A percentile compares a stretch with the other conserved stretches of the same genome.
phyloP scores from a whole-genome alignment of 106 monocot species.

The Allium fistulosum region DNA sequence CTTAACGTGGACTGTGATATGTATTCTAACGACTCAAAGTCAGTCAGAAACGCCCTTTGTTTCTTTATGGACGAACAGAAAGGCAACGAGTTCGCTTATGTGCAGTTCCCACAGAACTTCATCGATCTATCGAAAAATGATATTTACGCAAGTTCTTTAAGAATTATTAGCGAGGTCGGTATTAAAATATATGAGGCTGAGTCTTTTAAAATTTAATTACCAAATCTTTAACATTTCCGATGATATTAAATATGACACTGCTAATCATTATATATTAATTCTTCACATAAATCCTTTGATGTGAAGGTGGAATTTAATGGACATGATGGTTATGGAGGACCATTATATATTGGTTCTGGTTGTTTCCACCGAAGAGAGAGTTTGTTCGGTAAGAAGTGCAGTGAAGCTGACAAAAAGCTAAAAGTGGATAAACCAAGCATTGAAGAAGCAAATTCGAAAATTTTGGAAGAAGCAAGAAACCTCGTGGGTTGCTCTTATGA shows the following conservation, averaged over 20 bases:
- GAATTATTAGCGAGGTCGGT: conserved; percentile 16
- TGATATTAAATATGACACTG: too few species aligned
- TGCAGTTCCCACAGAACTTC: conserved; percentile 42
- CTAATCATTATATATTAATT: too few species aligned
- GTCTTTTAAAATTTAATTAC: too few species aligned
- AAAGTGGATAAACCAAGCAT: not conserved
- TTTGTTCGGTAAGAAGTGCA: conserved; percentile 35
- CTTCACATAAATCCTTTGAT: too few species aligned
- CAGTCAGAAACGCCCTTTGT: conserved; percentile 37
- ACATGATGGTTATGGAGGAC: conserved; percentile 39
- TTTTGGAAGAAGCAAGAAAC: conserved; percentile 18
- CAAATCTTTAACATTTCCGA: too few species aligned
- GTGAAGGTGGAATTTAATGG: conserved; percentile 39
- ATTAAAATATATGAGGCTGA: not conserved
- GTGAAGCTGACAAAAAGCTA: conserved; percentile 15
- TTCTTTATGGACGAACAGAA: conserved; percentile 43
- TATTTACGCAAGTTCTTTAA: conserved; percentile 23
- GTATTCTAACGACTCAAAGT: conserved; percentile 41
- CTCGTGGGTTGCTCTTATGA: conserved; percentile 32
- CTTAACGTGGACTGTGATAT: conserved; percentile 50
- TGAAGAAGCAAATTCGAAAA: conserved; percentile 4
- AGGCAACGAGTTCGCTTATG: conserved; percentile 21
- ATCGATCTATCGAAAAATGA: conserved; percentile 30
- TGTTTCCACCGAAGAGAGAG: conserved; percentile 63
- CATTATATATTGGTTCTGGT: conserved; percentile 52